Base-by-base conservation (phyloP, 208 protist species). In the Leishmania turanica region DNA sequence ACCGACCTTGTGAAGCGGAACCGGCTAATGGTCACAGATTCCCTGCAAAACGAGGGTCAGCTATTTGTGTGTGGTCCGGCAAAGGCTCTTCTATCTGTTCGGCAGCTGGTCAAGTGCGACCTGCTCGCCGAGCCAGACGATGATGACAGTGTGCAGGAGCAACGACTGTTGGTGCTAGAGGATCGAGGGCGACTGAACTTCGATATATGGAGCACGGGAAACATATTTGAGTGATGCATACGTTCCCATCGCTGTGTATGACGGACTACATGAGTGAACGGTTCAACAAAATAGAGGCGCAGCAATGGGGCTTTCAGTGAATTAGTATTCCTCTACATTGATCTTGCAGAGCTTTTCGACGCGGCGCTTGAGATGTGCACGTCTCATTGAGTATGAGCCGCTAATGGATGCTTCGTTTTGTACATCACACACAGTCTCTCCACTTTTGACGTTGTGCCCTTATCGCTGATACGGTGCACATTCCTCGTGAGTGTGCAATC, bases 51-150 rank as follows among this genome's bases (percentile, higher is more conserved):
- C 24, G 69, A 58, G 56, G 89, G 78, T 1, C 80, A 88, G 15
- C 19, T 96, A 62, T 97, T 97, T 84, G 88, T 88, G 9, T 96
- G 94, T 74, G 94, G 94, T 49, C 93, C 93, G 31, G 77, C 86
- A 60, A 82, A 78, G 9, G 89, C 89, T 56, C 72, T 97, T 13
- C 84, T 83, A 68, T 89, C 90, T 56, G 78, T 95, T 24, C 89
- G 92, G 27, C 56, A 84, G 68, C 56, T 88, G 40, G 37, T 97
- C 42, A 81, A 86, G 51, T 68, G 78, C 49, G 79, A 87, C 72
- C 79, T 97, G 58, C 87, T 97, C 40, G 78, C 81, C 24, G 86
- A 89, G 73, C 69, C 78, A 19, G 92, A 92, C 73, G 93, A 97
- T 78, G 92, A 95, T 78, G 91, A 93, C 71, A 95, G 93, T 77